Evolutionary conservation across 2,329 filamentous ascomycete species (phyloP).

Genomic region (Magnaporthiopsis incrustans): DNA sequence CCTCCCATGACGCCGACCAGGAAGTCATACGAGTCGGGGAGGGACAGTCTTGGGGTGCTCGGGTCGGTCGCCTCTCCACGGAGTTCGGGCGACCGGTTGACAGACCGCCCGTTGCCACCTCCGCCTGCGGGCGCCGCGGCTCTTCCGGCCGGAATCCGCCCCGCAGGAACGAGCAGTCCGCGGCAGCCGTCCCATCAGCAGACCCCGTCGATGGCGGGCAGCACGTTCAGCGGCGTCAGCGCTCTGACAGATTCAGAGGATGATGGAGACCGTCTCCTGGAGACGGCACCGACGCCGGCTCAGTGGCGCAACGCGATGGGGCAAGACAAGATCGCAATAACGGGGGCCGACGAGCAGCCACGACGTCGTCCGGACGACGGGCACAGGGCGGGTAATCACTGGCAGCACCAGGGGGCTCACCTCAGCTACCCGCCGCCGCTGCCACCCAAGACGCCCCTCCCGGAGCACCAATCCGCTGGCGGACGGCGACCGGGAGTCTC

Average conservation of each 20-base stretch:
- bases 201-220: constrained; percentile 1
- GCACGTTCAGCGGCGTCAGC: constrained; percentile 12
- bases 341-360: constrained; percentile 50
- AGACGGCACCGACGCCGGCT: constrained; percentile 48
- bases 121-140: constrained; percentile 21
- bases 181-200: constrained; percentile 13
- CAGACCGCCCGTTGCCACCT: constrained; percentile 22
- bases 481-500: constrained; percentile 23
- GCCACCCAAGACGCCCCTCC: constrained; percentile 70
- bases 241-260: constrained; percentile 21
- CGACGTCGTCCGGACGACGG: constrained; percentile 25
- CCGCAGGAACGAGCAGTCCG: background rate
- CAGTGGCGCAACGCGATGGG: constrained; percentile 52
- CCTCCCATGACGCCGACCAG: constrained; percentile 29
- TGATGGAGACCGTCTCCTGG: constrained; percentile 44
- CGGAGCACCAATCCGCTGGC: constrained; percentile 33
- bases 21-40: constrained; percentile 49
- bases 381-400: constrained; percentile 18
- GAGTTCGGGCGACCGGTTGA: constrained; percentile 39
- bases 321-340: constrained; percentile 61
- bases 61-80: constrained; percentile 37
- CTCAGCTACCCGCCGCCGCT: constrained; percentile 59
- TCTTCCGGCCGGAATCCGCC: constrained; percentile 10
- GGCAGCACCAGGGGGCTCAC: constrained; percentile 21
- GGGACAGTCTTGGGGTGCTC: constrained; percentile 37